Conservation (phyloP, 192 early-diverging fungal species). For the Coemansia sp. region DNA sequence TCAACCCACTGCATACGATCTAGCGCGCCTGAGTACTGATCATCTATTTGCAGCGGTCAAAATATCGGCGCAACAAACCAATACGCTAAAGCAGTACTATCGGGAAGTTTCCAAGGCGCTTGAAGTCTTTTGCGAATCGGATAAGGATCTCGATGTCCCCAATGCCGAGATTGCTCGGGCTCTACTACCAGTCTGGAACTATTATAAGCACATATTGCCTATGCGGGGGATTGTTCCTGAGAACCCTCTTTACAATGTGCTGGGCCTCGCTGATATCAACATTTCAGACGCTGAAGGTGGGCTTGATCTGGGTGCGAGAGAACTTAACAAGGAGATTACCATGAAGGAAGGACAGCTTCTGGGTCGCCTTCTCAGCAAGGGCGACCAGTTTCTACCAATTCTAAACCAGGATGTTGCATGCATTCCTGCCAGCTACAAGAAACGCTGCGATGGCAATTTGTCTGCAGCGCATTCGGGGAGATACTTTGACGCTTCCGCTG, state of each 20-base stretch:
- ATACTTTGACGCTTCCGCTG: conserved; percentile 13
- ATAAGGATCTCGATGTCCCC: background rate
- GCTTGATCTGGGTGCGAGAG: background rate
- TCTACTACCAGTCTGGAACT: conserved; percentile 19
- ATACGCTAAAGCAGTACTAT: conserved; percentile 8
- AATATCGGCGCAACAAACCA: conserved; percentile 2
- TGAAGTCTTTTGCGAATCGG: background rate
- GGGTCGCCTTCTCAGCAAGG: conserved; percentile 1
- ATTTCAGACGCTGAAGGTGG: background rate
- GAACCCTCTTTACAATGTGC: conserved; percentile 17
- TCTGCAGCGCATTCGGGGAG: background rate
- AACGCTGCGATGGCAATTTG: background rate
- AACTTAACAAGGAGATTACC: background rate
- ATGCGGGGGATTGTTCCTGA: background rate
- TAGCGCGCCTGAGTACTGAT: background rate
- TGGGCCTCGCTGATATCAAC: background rate
- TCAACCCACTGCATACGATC: background rate
- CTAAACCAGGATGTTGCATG: conserved; percentile 20
- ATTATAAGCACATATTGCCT: conserved; percentile 7
- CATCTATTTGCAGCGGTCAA: conserved; percentile 9
- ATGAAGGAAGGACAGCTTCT: conserved; percentile 2
- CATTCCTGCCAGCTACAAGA: background rate
- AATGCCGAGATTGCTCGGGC: conserved; percentile 11
- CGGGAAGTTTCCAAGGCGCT: conserved; percentile 6
- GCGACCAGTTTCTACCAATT: conserved; percentile 17